A percentile compares a stretch with the other conserved stretches of the same genome.
Evolutionary conservation across 2,329 filamentous ascomycete genomes (phyloP).

Genomic region (Metarhizium robertsii): DNA sequence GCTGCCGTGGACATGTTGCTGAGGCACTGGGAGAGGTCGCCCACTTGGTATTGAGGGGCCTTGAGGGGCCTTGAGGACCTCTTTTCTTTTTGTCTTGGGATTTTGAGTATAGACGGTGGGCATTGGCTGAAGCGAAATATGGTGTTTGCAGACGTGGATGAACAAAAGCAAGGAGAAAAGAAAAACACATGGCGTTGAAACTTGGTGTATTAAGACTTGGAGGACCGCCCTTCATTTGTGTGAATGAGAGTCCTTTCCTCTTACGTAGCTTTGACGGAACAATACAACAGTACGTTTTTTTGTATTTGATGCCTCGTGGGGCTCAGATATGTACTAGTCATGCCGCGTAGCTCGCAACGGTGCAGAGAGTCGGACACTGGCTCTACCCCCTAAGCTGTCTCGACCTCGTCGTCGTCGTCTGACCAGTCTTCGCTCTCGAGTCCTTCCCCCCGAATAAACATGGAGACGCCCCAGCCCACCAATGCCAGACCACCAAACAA

Average conservation of each 20-base stretch:
- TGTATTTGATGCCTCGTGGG: neutral
- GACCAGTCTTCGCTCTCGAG: constrained; percentile 51
- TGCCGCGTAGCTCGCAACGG: constrained; percentile 5
- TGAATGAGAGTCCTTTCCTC: neutral
- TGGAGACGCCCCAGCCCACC: constrained; percentile 68
- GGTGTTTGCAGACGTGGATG: neutral
- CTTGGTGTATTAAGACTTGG: neutral
- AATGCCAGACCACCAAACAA: constrained; percentile 78
- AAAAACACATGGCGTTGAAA: neutral
- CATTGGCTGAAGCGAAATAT: neutral
- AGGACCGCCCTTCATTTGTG: neutral
- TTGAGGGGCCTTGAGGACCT: neutral
- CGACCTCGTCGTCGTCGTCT: constrained; percentile 20
- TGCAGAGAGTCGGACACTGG: neutral
- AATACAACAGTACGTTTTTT: neutral
- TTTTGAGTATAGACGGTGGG: neutral
- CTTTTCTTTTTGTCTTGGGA: neutral
- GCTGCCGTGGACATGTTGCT: constrained; percentile 56
- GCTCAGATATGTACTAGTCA: neutral
- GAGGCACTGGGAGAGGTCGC: constrained; percentile 55
- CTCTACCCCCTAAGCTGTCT: neutral
- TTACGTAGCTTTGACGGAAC: neutral
- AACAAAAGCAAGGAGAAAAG: neutral
- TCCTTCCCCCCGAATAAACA: constrained; percentile 60
- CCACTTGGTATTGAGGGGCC: constrained; percentile 39